A percentile compares a stretch with the other conserved stretches of the same genome.
These are phyloP conservation scores for Arthrobotrys sphaeroides DNA, from an alignment of 2,329 filamentous ascomycete species.

Conservation along the genomic window DNA sequence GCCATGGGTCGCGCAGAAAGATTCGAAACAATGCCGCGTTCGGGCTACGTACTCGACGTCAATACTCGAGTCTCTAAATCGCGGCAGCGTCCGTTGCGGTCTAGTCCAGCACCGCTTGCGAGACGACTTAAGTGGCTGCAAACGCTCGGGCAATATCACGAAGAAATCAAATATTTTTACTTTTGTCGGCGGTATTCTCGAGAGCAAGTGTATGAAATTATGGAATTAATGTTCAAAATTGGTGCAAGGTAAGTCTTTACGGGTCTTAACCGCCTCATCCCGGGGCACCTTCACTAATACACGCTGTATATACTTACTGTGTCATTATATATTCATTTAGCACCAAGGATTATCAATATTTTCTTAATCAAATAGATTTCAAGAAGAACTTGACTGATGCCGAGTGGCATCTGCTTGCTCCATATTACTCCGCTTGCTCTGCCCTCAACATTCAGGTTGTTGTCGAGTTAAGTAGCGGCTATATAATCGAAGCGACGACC, in stretches of 20 bases:
- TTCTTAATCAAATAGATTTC: constrained; percentile 5
- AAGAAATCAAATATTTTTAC: constrained; percentile 12
- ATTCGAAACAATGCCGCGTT: too few species aligned
- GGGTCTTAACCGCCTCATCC: too few species aligned
- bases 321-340: too few species aligned
- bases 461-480: not conserved
- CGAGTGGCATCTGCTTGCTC: constrained; percentile 8
- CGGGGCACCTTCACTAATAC: too few species aligned
- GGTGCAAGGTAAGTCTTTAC: constrained; percentile 2
- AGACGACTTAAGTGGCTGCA: not conserved
- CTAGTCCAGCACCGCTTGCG: not conserved
- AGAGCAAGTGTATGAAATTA: not conserved
- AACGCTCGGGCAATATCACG: not conserved
- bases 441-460: not conserved
- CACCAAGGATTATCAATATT: not conserved
- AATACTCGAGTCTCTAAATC: too few species aligned
- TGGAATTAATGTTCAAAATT: constrained; percentile 10
- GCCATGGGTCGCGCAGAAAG: too few species aligned
- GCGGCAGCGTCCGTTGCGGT: not conserved
- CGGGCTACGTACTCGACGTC: too few species aligned
- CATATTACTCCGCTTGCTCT: constrained; percentile 17
- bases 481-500: not conserved
- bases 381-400: constrained; percentile 3
- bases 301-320: too few species aligned
- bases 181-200: not conserved